Base-by-base conservation (phyloP, 768 basidiomycete species). In the Tephrocybe sp. region DNA sequence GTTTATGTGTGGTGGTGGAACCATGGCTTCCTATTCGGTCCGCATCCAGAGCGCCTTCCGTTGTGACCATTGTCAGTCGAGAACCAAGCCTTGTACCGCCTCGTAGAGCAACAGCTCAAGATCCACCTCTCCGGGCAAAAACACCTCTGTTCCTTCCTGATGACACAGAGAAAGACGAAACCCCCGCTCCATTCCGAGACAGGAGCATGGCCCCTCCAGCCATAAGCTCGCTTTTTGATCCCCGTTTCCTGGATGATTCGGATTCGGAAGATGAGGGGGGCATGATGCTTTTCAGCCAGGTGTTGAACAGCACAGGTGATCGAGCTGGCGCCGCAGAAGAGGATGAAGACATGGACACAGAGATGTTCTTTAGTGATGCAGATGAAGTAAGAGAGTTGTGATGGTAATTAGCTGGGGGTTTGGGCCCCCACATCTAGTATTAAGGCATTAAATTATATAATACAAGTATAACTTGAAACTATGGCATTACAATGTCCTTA, bases 101-200 rank as follows among this genome's bases (percentile, higher is more conserved):
- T 1, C 62, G 63, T 38, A 64, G 68, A 28, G 57, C 60, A 4
- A 52, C 59, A 2, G 59, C 53, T 46, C 55, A 52, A 24, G 51
- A 53, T 15, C 58, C 50, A 28, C n/a, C 24, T 16, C 34, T 57
- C 34, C 55, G 73, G 65, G 79, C 65, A 26, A 65, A 72, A 50
- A 86, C 84, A 9, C 91, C 90, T 1, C 68, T 93, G 8, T 93
- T 92, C 64, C 71, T 89, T 13, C 86, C 88, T 1, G 89, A 89
- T 50, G 69, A 75, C 58, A 60, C 72, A 62, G 68, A 70, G 35
- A 52, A 71, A 49, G 67, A 65, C 48, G 64, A 61, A 32, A 73
- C 74, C 19, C 71, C 77, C n/a, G 62, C 66, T 39, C 69, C 71
- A n/a, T 49, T 34, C 31, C 50, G 28, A n/a, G 38, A 39, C 16